Percentiles rank a stretch among this genome's conserved stretches.
phyloP scores from a whole-genome alignment of 192 early-diverging fungal species.

The Coemansia sp. region DNA sequence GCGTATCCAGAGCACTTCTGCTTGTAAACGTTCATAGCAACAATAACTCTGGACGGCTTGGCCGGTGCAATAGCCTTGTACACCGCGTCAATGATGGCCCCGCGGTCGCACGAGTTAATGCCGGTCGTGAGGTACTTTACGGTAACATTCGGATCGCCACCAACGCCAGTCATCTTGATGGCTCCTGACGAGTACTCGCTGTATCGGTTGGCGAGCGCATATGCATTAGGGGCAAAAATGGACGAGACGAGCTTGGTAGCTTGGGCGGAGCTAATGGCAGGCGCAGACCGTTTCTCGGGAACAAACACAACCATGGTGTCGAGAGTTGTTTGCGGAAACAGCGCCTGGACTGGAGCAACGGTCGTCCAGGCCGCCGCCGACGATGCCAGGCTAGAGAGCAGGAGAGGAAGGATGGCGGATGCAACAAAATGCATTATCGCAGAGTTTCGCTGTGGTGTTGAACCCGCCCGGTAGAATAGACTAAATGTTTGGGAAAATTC shows the following conservation, averaged over 20 bases:
- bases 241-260: not conserved
- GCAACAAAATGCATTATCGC: not conserved
- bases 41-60: not conserved
- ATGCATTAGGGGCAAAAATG: not conserved
- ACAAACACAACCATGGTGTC: conserved; percentile 4
- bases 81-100: not conserved
- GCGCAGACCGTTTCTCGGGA: not conserved
- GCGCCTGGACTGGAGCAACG: not conserved
- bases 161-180: conserved; percentile 8
- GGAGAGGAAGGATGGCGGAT: not conserved
- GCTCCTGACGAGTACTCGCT: conserved; percentile 5
- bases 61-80: not conserved
- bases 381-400: not conserved
- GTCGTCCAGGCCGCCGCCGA: not conserved
- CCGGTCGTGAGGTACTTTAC: not conserved
- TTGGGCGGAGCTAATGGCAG: not conserved
- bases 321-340: not conserved
- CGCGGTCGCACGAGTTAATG: not conserved
- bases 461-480: no score
- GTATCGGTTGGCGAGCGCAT: not conserved
- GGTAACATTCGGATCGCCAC: not conserved
- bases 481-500: no score
- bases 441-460: no score
- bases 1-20: not conserved
- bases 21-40: not conserved